Evolutionary conservation across 768 basidiomycete genomes (phyloP).

Genomic region (Dentipellis sp.): DNA sequence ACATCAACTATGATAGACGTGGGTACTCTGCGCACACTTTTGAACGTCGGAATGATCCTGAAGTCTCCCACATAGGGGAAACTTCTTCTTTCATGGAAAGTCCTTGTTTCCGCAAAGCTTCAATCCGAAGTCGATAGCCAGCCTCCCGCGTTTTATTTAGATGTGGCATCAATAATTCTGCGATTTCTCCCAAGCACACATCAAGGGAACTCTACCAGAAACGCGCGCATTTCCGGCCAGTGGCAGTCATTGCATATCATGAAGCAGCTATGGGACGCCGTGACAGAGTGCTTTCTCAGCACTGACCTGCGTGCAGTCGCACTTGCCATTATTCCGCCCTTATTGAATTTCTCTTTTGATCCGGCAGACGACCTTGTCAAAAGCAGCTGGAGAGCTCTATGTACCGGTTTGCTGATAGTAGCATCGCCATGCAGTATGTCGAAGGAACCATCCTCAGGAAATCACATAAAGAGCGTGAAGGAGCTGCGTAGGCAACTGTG

Average conservation of each 20-base stretch:
- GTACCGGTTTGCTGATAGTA: background rate
- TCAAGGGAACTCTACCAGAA: too few species aligned
- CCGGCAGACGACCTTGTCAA: background rate
- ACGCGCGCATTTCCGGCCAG: too few species aligned
- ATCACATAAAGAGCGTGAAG: too few species aligned
- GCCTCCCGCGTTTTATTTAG: too few species aligned
- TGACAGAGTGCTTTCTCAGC: background rate
- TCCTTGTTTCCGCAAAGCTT: too few species aligned
- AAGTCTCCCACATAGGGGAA: too few species aligned
- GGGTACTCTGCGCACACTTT: background rate
- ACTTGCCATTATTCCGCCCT: background rate
- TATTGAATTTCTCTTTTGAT: background rate
- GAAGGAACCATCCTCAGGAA: too few species aligned
- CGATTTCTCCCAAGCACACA: too few species aligned
- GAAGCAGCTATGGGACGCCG: background rate
- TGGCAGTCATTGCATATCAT: background rate
- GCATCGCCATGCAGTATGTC: background rate
- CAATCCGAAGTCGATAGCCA: too few species aligned
- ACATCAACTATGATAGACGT: background rate
- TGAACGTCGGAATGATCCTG: too few species aligned
- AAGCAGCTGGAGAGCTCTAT: background rate
- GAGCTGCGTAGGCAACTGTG: background rate
- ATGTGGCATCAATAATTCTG: too few species aligned
- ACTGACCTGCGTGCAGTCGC: background rate
- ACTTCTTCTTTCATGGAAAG: too few species aligned